Evolutionary conservation across 345 rosid species (phyloP).

Genomic region (Capsella bursapastoris): DNA sequence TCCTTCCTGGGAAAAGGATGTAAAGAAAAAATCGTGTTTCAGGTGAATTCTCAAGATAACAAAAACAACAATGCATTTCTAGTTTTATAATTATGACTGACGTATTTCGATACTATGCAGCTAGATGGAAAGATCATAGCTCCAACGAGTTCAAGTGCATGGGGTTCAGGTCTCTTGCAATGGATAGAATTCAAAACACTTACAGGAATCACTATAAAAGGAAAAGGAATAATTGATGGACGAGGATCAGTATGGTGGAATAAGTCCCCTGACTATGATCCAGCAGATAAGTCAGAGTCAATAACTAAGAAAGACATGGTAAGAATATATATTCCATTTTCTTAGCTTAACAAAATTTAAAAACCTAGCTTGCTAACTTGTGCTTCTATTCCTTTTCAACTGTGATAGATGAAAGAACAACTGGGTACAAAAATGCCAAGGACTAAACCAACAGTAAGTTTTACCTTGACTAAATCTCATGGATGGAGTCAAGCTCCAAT

Average conservation of each 20-base stretch:
- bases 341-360: slow-evolving; percentile 17
- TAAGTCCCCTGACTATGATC: slow-evolving; percentile 45
- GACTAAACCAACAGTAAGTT: slow-evolving; percentile 76
- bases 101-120: slow-evolving; percentile 48
- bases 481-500: slow-evolving; percentile 9
- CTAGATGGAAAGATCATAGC: slow-evolving; percentile 86
- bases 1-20: slow-evolving; percentile 74
- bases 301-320: slow-evolving; percentile 38
- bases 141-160: slow-evolving; percentile 62
- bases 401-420: slow-evolving; percentile 48
- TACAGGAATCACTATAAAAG: slow-evolving; percentile 59
- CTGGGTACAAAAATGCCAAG: slow-evolving; percentile 57
- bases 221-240: slow-evolving; percentile 85
- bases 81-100: not conserved
- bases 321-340: slow-evolving; percentile 8
- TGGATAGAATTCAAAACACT: slow-evolving; percentile 84
- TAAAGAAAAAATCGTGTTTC: slow-evolving; percentile 62
- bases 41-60: slow-evolving; percentile 49
- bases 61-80: not conserved
- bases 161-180: slow-evolving; percentile 70
- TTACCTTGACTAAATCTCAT: slow-evolving; percentile 5
- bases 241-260: slow-evolving; percentile 90
- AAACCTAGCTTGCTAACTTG: slow-evolving; percentile 23
- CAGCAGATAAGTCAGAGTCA: slow-evolving; percentile 44
- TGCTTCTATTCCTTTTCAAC: slow-evolving; percentile 14